Percentiles rank a stretch among this genome's conserved stretches.
These are phyloP conservation scores for Trichoderma semiorbis DNA, from an alignment of 2,329 filamentous ascomycete genomes.

Conservation along the genomic window DNA sequence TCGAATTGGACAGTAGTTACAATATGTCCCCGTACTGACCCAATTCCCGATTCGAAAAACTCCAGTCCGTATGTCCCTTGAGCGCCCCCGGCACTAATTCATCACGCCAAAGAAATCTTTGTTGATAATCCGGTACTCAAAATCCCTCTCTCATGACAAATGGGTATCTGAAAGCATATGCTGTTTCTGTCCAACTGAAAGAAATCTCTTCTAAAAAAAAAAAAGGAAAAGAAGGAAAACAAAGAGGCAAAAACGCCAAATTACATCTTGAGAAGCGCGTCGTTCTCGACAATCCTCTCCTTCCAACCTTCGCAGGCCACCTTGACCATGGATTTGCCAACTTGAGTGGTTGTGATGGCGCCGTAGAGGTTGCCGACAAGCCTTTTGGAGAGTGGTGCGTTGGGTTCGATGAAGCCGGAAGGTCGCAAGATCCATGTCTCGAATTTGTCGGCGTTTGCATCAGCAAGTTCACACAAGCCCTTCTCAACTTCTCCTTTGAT, in stretches of 20 bases:
- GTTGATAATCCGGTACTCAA: neutral
- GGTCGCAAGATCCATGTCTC: slow-evolving; percentile 38
- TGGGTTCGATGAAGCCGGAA: slow-evolving; percentile 28
- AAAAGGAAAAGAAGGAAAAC: neutral
- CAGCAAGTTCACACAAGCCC: slow-evolving; percentile 37
- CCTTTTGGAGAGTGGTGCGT: slow-evolving; percentile 26
- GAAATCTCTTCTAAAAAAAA: neutral
- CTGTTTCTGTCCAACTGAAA: slow-evolving; percentile 3
- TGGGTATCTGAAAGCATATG: slow-evolving; percentile 16
- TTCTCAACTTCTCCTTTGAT: slow-evolving; percentile 41
- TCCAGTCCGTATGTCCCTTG: neutral
- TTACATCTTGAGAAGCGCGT: slow-evolving; percentile 31
- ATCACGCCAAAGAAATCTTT: neutral
- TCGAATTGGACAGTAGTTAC: neutral
- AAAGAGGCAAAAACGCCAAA: neutral
- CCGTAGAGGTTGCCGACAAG: slow-evolving; percentile 29
- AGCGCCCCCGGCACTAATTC: neutral
- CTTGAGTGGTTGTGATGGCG: slow-evolving; percentile 34
- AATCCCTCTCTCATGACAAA: slow-evolving; percentile 1
- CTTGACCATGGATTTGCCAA: slow-evolving; percentile 36
- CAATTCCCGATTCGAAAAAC: neutral
- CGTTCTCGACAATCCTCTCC: slow-evolving; percentile 35
- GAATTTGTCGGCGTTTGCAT: slow-evolving; percentile 32
- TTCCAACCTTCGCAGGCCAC: slow-evolving; percentile 37
- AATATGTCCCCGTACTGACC: neutral